Evolutionary conservation across 768 basidiomycete species (phyloP).

Genomic region (Auriscalpium microsporum): DNA sequence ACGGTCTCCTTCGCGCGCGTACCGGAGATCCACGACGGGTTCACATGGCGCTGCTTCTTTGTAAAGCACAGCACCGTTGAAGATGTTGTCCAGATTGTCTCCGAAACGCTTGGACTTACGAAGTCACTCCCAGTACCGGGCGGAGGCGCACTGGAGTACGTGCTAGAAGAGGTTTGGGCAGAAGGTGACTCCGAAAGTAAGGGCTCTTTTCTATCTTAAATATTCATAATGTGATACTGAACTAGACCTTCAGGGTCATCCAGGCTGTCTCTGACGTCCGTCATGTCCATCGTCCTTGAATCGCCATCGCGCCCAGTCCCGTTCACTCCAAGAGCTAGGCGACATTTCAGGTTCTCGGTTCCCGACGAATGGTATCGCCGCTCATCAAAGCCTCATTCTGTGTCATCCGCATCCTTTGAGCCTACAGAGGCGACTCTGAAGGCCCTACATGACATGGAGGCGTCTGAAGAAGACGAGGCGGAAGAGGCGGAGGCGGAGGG

Average conservation of each 20-base stretch:
- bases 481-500: slow-evolving; percentile 42
- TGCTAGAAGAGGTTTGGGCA: slow-evolving; percentile 60
- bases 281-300: slow-evolving; percentile 35
- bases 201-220: slow-evolving; percentile 13
- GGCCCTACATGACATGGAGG: slow-evolving; percentile 40
- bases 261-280: slow-evolving; percentile 34
- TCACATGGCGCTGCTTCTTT: slow-evolving; percentile 57
- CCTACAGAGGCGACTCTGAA: slow-evolving; percentile 46
- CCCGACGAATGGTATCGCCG: slow-evolving; percentile 77
- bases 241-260: slow-evolving; percentile 28
- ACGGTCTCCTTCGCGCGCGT: slow-evolving; percentile 53
- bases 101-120: slow-evolving; percentile 62
- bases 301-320: slow-evolving; percentile 34
- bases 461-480: slow-evolving; percentile 41
- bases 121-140: slow-evolving; percentile 59
- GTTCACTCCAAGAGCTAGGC: slow-evolving; percentile 33
- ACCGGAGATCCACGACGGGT: slow-evolving; percentile 72
- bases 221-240: neutral
- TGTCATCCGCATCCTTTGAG: slow-evolving; percentile 36
- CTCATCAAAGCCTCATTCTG: slow-evolving; percentile 42
- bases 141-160: slow-evolving; percentile 62
- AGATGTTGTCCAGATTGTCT: slow-evolving; percentile 43
- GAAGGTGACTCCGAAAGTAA: slow-evolving; percentile 47
- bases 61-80: slow-evolving; percentile 46
- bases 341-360: slow-evolving; percentile 55